Evolutionary conservation across 2,329 filamentous ascomycete genomes (phyloP), one percentile per base, ranked within the genome.

Genomic region (Verticillium tricorpus): DNA sequence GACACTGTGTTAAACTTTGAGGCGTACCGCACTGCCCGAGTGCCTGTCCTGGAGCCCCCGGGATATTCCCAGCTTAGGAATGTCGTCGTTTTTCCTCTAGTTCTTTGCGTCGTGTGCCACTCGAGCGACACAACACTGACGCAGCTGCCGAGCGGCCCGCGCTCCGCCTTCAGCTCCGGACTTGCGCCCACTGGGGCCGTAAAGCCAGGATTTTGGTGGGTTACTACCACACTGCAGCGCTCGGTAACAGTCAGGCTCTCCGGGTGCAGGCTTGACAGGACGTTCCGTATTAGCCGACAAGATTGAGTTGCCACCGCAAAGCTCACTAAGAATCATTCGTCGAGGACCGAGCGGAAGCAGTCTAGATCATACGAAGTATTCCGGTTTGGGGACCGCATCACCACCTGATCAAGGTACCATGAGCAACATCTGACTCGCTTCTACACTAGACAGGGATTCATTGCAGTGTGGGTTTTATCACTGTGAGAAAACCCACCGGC

Each of bases 41-140:
- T 45, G 17, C 60, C 60, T 25, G 35, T 31, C 14, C 15, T 22
- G 32, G 55, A 32, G 31, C 58, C 55, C 14, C 25, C 32, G 2
- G 56, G 31, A 19, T 45, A n/a, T 17, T 39, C 37, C 31, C 40
- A 35, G 12, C 35, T 40, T 11, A 58, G 31, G 56, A 31, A 14
- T 39, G 22, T 8, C 35, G 9, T 55, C 31, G 25, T 7, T 34
- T 6, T 12, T 52, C 39, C 14, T 37, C 37, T 25, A 22, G 52
- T 15, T 37, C 28, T 22, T 12, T 14, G 40, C 15, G 35, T 57
- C 11, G 34, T 56, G 34, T 45, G 22, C 58, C 40, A 60, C 28
- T 60, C 61, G 34, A 60, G 55, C 14, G 58, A 62, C 9, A 60
- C 55, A n/a, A 58, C 39, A 7, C 60, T n/a, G 17, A 56, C 55